A percentile compares a stretch with the other conserved stretches of the same genome.
Conservation (phyloP, 345 rosid genomes). For the Salix arbutifolia region DNA sequence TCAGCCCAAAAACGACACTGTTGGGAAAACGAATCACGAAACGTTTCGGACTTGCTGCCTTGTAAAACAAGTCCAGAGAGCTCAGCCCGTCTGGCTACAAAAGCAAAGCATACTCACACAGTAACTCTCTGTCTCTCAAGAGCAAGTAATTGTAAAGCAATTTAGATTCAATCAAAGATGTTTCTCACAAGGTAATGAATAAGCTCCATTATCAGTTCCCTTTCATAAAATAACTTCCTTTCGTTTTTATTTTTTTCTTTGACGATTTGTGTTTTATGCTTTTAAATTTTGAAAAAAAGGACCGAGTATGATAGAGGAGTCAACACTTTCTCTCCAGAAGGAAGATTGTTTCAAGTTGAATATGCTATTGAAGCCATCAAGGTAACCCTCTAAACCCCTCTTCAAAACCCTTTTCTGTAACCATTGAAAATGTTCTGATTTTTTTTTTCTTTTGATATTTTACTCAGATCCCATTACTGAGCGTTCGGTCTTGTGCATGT, state of each 20-base stretch:
- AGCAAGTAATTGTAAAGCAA: conserved; percentile 2
- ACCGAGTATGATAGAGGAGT: conserved; percentile 99
- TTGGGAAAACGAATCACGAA: not conserved
- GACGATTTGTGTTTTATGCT: not conserved
- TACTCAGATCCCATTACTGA: not conserved
- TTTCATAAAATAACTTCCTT: not conserved
- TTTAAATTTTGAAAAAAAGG: conserved; percentile 33
- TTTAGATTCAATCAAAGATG: conserved; percentile 34
- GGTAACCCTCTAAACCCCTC: conserved; percentile 32
- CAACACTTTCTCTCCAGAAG: conserved; percentile 98
- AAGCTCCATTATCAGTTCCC: not conserved
- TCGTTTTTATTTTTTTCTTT: not conserved
- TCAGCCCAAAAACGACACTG: not conserved
- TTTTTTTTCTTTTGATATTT: not conserved
- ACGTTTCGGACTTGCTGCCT: not conserved
- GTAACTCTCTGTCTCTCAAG: not conserved
- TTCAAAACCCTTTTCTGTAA: not conserved
- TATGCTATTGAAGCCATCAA: conserved; percentile 98
- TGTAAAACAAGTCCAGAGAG: not conserved
- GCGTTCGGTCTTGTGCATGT: not conserved
- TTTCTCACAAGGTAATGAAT: conserved; percentile 61
- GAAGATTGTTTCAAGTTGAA: conserved; percentile 91
- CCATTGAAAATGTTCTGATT: not conserved
- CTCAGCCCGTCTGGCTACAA: not conserved
- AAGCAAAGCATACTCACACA: not conserved